phyloP scores from a whole-genome alignment of 2,329 filamentous ascomycete species.

The Periconia sp. region DNA sequence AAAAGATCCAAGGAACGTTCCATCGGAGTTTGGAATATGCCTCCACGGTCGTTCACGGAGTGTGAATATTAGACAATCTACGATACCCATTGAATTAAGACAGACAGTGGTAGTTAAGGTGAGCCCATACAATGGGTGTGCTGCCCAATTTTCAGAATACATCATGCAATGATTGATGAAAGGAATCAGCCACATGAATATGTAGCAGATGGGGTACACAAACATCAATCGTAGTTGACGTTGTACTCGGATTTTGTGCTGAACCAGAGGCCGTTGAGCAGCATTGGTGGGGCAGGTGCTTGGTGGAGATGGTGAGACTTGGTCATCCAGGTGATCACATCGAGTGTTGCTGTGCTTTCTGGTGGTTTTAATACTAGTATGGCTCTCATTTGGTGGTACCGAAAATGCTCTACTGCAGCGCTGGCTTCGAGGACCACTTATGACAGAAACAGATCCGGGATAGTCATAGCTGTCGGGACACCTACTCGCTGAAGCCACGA shows the following conservation, averaged over 20 bases:
- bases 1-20: conserved; percentile 46
- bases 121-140: conserved; percentile 59
- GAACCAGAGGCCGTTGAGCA: conserved; percentile 13
- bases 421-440: neutral
- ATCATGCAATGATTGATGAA: conserved; percentile 66
- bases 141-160: conserved; percentile 57
- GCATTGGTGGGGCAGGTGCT: conserved; percentile 39
- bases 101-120: conserved; percentile 59
- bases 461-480: neutral
- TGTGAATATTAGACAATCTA: conserved; percentile 69
- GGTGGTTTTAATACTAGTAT: neutral
- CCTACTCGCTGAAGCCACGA: conserved; percentile 1
- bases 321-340: no score
- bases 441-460: neutral
- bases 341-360: neutral
- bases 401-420: neutral
- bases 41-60: conserved; percentile 72
- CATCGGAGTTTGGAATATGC: conserved; percentile 51
- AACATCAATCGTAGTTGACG: conserved; percentile 72
- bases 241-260: conserved; percentile 59
- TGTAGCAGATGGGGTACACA: conserved; percentile 74
- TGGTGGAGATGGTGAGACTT: neutral
- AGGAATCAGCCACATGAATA: conserved; percentile 71
- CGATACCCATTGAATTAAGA: conserved; percentile 66
- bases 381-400: neutral